Evolutionary conservation across 345 rosid genomes (phyloP).

Genomic region (Salix caprea): DNA sequence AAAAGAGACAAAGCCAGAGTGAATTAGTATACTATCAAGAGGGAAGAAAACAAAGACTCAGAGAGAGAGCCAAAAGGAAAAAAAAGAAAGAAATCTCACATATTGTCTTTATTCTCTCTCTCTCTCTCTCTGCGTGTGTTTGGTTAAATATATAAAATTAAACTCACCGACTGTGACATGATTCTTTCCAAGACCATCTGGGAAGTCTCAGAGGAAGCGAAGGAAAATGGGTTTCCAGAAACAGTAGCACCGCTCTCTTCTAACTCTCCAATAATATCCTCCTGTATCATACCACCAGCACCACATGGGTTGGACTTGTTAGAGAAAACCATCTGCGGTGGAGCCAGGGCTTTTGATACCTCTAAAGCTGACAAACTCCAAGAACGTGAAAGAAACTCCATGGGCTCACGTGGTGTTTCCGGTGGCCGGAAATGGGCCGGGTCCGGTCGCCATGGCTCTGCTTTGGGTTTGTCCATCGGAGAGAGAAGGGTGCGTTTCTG

Average conservation of each 20-base stretch:
- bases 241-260: constrained; percentile 52
- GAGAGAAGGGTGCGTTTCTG: constrained; percentile 2
- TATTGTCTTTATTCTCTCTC: background rate
- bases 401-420: constrained; percentile 83
- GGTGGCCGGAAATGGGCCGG: constrained; percentile 61
- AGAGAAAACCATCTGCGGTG: constrained; percentile 46
- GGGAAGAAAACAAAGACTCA: background rate
- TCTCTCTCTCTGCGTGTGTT: background rate
- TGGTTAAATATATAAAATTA: background rate
- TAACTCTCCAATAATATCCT: constrained; percentile 57
- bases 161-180: constrained; percentile 96
- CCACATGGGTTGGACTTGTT: constrained; percentile 29
- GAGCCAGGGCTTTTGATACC: constrained; percentile 68
- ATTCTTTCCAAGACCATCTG: constrained; percentile 98
- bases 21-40: background rate
- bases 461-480: constrained; percentile 53
- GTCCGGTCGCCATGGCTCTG: constrained; percentile 62
- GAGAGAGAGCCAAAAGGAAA: background rate
- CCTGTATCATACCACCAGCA: constrained; percentile 42
- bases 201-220: constrained; percentile 91
- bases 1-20: constrained; percentile 3
- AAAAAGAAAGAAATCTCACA: background rate
- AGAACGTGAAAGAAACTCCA: constrained; percentile 94
- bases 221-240: constrained; percentile 58
- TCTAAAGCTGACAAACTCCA: constrained; percentile 92